phyloP scores from a whole-genome alignment of 1,284 basidiomycete species.

The Laetiporus sulphureus region DNA sequence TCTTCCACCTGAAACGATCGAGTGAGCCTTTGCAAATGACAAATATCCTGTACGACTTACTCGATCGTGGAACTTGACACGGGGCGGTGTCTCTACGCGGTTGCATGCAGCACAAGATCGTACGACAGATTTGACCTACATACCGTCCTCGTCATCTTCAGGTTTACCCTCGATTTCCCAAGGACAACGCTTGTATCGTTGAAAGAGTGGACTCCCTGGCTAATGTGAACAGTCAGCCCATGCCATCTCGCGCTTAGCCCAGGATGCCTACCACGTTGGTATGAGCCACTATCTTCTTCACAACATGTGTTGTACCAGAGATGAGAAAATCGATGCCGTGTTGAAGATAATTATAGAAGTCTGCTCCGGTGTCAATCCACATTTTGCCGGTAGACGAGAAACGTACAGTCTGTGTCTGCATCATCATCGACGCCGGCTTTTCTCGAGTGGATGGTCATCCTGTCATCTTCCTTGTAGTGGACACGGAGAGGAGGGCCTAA shows the following conservation, averaged over 20 bases:
- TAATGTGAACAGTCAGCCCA: slow-evolving; percentile 24
- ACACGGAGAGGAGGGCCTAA: slow-evolving; percentile 73
- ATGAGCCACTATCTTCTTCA: slow-evolving; percentile 82
- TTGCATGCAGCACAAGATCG: too few relatives aligned
- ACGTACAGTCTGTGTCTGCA: slow-evolving; percentile 27
- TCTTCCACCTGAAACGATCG: slow-evolving; percentile 51
- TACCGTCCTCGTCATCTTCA: slow-evolving; percentile 75
- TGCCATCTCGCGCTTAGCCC: slow-evolving; percentile 23
- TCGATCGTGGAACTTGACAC: slow-evolving; percentile 61
- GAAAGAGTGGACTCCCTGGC: slow-evolving; percentile 85
- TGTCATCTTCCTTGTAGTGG: slow-evolving; percentile 83
- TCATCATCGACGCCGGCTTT: slow-evolving; percentile 33
- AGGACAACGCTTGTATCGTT: slow-evolving; percentile 82
- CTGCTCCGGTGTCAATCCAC: slow-evolving; percentile 27
- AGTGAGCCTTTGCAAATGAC: slow-evolving; percentile 1
- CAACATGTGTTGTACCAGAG: slow-evolving; percentile 59
- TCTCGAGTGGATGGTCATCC: slow-evolving; percentile 74
- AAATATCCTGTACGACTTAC: slow-evolving; percentile 30
- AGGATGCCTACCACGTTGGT: slow-evolving; percentile 70
- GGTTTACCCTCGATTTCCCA: slow-evolving; percentile 75
- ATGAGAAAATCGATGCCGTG: slow-evolving; percentile 82
- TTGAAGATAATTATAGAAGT: slow-evolving; percentile 92
- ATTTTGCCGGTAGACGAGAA: background rate
- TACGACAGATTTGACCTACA: too few relatives aligned
- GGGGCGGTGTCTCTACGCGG: slow-evolving; percentile 53